Base-by-base conservation (phyloP, 352 stramenopile species). In the Phytophthora foliorum region DNA sequence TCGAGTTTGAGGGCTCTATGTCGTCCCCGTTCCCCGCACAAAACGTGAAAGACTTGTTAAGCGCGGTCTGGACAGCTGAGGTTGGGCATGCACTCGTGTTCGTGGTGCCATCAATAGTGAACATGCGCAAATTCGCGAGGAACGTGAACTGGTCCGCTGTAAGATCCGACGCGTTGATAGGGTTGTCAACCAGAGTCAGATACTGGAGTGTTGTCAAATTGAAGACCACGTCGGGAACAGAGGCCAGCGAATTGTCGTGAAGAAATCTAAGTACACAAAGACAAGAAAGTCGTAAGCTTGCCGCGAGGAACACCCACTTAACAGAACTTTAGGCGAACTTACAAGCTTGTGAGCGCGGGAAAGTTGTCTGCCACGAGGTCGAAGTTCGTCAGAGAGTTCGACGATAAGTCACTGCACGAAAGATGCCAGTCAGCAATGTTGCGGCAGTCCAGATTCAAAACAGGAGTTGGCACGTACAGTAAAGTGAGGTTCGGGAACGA, bases 41-140 rank as follows among this genome's bases (percentile, higher is more conserved):
- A 60, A 93, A 91, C 6, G 49, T 78, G 55, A 93, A 91, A n/a
- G 73, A 89, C 8, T 46, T 39, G 48, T 82, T 89, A 24, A 93
- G 73, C 36, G 57, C 68, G 11, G 24, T 46, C 39, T 89, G 81
- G 16, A 86, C 68, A 7, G 69, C 69, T 41, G 80, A 54, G 14
- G 55, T 72, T 17, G 83, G 83, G 57, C 86, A 93, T 38, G 73
- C 75, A 19, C 64, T 77, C 49, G 83, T 90, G 50, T 76, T 75
- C 14, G 79, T 89, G 21, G 65, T 71, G 16, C 80, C 78, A 32
- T 89, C 80, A 52, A 93, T 78, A 9, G 64, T 71, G 56, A 93
- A 81, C 11, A 75, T 63, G 2, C 34, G 21, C 45, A 93, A 67
- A n/a, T 64, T 72, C 2, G 86, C 71, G n/a, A 93, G 74, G 38